Evolutionary conservation across 176 grass and related monocot genomes (phyloP), one percentile per base, ranked within the genome.

Genomic region (Typha latifolia): DNA sequence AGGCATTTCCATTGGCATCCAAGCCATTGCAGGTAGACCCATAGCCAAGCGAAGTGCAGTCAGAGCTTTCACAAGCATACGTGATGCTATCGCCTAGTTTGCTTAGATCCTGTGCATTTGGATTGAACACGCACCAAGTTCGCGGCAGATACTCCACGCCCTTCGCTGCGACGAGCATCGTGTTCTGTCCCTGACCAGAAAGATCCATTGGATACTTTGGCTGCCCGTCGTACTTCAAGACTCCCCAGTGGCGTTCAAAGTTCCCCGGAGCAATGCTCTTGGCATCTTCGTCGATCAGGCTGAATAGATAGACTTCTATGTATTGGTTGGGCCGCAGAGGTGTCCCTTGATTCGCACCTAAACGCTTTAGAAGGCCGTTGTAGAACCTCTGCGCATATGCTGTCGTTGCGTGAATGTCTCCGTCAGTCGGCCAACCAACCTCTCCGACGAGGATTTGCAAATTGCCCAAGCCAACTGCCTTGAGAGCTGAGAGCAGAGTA

Each of bases 1-100:
- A 85, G n/a, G 82, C 78, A 48, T 85, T 85, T 12, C 82, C 77
- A 20, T 65, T 80, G 2, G 73, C 51, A 56, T 85, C 82, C 77
- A 85, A 69, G 18, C 72, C 62, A 49, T 85, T 80, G 62, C 82
- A 85, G 0, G 77, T 73, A 3, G 82, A 85, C 15, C 77, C 82
- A 22, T 80, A 85, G 10, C 82, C 82, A 12, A 85, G 82, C 0
- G 78, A 20, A 16, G 82, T 85, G 70, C 82, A 85, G 37, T 85
- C 82, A 1, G 80, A 74, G 22, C 49, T 62, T 29, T 73, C 62
- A 47, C 80, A 82, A 4, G 80, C 80, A 32, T 72, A 82, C 57
- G 71, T 82, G 21, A 82, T 61, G 52, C 37, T 72, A 21, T 62
- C 51, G 2, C 69, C 69, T 18, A 72, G 32, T 9, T 26, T 27